phyloP scores from a whole-genome alignment of 441 rosid species.

The Adansonia madagascariensis region DNA sequence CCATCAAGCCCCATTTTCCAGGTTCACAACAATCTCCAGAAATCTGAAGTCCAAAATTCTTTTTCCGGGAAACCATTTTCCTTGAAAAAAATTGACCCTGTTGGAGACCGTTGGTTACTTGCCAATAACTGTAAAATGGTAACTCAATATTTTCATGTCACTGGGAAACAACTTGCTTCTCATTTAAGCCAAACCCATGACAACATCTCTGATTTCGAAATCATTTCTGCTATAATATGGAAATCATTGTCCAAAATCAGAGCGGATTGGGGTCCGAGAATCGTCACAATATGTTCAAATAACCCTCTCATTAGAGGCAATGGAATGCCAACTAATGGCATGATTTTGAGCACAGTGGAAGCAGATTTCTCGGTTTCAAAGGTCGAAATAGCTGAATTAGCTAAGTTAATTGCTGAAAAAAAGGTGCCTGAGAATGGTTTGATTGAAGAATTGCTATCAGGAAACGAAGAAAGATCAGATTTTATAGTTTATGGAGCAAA shows the following conservation, averaged over 20 bases:
- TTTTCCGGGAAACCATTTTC: constrained; percentile 28
- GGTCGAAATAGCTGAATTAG: constrained; percentile 42
- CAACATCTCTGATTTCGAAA: constrained; percentile 30
- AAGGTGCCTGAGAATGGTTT: constrained; percentile 32
- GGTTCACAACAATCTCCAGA: constrained; percentile 26
- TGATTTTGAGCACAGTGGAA: constrained; percentile 44
- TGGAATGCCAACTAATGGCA: constrained; percentile 33
- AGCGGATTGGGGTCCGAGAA: constrained; percentile 36
- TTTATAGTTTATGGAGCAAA: constrained; percentile 59
- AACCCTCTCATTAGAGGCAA: background rate
- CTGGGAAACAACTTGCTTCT: constrained; percentile 34
- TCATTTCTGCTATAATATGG: constrained; percentile 60
- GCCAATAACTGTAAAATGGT: constrained; percentile 40
- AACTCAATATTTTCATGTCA: constrained; percentile 38
- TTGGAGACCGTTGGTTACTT: constrained; percentile 54
- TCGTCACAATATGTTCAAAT: constrained; percentile 45
- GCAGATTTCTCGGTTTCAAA: constrained; percentile 39
- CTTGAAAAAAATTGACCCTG: constrained; percentile 47
- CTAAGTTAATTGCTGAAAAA: constrained; percentile 35
- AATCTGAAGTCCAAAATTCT: constrained; percentile 6
- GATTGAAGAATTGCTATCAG: constrained; percentile 37
- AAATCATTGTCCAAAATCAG: constrained; percentile 47
- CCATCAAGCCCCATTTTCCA: constrained; percentile 33
- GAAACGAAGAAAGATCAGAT: constrained; percentile 37
- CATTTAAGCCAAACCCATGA: constrained; percentile 2